These are phyloP conservation scores for Colletotrichum sp. DNA, from an alignment of 2,329 filamentous ascomycete species.

Conservation along the genomic window DNA sequence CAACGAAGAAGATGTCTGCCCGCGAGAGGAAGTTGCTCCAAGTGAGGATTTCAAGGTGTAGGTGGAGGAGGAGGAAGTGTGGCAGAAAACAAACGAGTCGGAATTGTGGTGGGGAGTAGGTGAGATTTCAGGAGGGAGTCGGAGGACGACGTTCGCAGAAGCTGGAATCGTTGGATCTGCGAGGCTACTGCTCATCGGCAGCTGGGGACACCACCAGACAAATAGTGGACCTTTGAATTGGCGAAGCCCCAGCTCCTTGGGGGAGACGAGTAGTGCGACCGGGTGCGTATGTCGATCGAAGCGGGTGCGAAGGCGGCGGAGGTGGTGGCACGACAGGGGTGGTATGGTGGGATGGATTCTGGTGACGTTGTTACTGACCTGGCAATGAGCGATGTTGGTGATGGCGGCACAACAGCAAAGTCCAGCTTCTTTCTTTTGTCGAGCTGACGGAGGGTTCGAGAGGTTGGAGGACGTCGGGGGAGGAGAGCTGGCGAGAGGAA, in stretches of 20 bases:
- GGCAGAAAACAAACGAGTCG: constrained; percentile 17
- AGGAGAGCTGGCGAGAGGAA: not conserved
- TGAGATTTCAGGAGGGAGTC: constrained; percentile 23
- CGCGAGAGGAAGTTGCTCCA: constrained; percentile 2
- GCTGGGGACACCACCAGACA: constrained; percentile 26
- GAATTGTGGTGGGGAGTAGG: constrained; percentile 22
- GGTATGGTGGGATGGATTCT: not conserved
- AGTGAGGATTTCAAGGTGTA: constrained; percentile 10
- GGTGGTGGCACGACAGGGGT: not conserved
- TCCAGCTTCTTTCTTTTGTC: constrained; percentile 17
- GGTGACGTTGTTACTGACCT: constrained; percentile 9
- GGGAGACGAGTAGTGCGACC: not conserved
- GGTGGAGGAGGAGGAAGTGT: constrained; percentile 20
- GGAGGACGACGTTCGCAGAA: constrained; percentile 21
- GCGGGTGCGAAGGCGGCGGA: constrained; percentile 8
- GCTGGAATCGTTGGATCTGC: constrained; percentile 26
- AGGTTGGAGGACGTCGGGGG: not conserved
- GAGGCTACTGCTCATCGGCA: constrained; percentile 23
- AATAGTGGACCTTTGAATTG: constrained; percentile 23
- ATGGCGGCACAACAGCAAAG: constrained; percentile 12
- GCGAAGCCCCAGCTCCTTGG: constrained; percentile 21
- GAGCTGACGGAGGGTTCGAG: not conserved
- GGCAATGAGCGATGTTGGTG: not conserved
- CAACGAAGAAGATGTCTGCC: constrained; percentile 14
- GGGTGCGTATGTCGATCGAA: constrained; percentile 9